Percentiles rank a stretch among this genome's conserved stretches.
phyloP scores from a whole-genome alignment of 1,284 basidiomycete genomes.

The Tilletia caries region DNA sequence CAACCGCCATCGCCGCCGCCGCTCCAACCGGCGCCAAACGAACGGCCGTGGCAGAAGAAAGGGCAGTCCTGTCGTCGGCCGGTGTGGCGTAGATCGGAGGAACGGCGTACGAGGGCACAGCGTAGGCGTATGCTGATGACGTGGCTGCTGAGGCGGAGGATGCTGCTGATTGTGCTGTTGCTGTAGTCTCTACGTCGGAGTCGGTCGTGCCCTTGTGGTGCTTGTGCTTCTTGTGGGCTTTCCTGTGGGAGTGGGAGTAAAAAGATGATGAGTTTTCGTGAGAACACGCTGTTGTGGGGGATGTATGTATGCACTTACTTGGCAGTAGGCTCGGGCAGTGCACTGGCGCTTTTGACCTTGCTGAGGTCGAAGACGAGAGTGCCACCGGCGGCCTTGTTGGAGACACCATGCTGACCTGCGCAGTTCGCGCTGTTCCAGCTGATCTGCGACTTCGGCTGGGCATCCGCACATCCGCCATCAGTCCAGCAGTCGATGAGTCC shows the following conservation, averaged over 20 bases:
- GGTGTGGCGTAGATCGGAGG: no score
- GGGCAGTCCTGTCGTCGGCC: no score
- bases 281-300: neutral
- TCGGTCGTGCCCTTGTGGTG: neutral
- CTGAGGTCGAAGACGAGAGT: neutral
- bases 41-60: neutral
- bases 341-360: neutral
- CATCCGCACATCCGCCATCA: neutral
- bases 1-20: no score
- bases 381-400: neutral
- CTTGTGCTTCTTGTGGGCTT: conserved; percentile 11
- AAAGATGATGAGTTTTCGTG: neutral
- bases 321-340: neutral
- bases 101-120: no score
- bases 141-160: neutral
- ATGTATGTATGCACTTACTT: neutral
- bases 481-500: neutral
- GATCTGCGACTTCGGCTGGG: neutral
- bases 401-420: neutral
- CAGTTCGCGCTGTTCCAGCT: neutral
- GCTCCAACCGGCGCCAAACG: neutral
- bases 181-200: neutral
- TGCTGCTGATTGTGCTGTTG: neutral
- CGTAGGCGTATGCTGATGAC: no score
- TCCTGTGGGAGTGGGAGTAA: neutral